Evolutionary conservation across 345 rosid species (phyloP).

Genomic region (Leavenworthia alabamica): DNA sequence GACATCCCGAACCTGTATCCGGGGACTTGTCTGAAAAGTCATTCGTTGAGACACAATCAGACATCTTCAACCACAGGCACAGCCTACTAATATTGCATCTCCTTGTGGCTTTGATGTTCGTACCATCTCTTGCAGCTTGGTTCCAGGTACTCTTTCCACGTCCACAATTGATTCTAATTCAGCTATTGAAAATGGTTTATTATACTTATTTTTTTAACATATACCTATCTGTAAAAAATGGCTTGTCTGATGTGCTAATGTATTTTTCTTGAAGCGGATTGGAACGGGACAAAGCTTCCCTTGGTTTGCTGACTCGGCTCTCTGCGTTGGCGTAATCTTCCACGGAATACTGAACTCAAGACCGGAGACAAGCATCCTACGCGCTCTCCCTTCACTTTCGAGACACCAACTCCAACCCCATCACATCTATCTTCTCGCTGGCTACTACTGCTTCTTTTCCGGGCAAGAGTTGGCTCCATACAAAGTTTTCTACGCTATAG

Average conservation of each 20-base stretch:
- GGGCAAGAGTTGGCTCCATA: conserved; percentile 78
- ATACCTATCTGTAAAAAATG: neutral
- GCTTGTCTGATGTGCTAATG: neutral
- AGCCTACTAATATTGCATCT: conserved; percentile 77
- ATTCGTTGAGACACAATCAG: conserved; percentile 74
- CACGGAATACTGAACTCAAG: conserved; percentile 54
- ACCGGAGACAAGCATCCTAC: conserved; percentile 51
- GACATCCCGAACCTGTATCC: conserved; percentile 33
- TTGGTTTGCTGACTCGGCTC: conserved; percentile 68
- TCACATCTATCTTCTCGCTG: conserved; percentile 52
- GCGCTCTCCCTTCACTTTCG: conserved; percentile 40
- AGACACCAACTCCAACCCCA: conserved; percentile 47
- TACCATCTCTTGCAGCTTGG: conserved; percentile 87
- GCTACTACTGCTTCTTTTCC: conserved; percentile 58
- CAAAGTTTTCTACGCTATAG: conserved; percentile 69
- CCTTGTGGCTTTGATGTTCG: conserved; percentile 74
- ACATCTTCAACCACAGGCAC: conserved; percentile 74
- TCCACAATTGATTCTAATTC: neutral
- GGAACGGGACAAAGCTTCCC: conserved; percentile 74
- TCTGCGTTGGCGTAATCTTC: conserved; percentile 61
- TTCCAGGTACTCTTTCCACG: conserved; percentile 55
- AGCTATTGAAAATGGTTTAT: neutral
- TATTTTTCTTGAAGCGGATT: conserved; percentile 55
- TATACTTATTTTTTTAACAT: neutral
- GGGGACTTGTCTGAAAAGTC: conserved; percentile 40